Percentiles rank a stretch among this genome's conserved stretches.
Conservation (phyloP, 352 stramenopile genomes). For the Pythium chondricola region DNA sequence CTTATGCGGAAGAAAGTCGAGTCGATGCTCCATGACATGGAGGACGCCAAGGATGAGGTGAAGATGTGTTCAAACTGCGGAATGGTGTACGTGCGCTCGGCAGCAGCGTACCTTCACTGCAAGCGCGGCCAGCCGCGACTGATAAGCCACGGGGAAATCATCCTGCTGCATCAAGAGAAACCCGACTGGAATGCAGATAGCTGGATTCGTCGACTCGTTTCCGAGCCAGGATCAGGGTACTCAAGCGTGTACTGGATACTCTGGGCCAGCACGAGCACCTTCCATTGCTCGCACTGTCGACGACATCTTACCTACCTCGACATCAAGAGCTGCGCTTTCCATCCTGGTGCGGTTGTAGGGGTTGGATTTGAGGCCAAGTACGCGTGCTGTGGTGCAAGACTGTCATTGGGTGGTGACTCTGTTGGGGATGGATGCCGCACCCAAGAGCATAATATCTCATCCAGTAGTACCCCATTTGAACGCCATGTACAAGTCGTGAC, state of each 20-base stretch:
- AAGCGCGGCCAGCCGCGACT: too few species aligned
- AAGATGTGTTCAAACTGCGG: slow-evolving; percentile 41
- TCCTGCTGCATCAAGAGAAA: slow-evolving; percentile 36
- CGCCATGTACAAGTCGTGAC: too few species aligned
- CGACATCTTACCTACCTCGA: slow-evolving; percentile 35
- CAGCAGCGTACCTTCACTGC: slow-evolving; percentile 26
- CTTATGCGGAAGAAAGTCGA: slow-evolving; percentile 83
- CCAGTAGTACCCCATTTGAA: too few species aligned
- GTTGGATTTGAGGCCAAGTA: slow-evolving; percentile 37
- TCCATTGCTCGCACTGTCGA: slow-evolving; percentile 46
- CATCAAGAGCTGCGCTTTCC: slow-evolving; percentile 35
- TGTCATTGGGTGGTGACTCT: slow-evolving; percentile 46
- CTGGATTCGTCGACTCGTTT: slow-evolving; percentile 34
- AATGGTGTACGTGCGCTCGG: slow-evolving; percentile 29
- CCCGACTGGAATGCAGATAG: slow-evolving; percentile 35
- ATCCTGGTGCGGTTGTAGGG: slow-evolving; percentile 34
- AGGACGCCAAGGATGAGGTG: slow-evolving; percentile 15
- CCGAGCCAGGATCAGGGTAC: slow-evolving; percentile 47
- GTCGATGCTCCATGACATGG: slow-evolving; percentile 31
- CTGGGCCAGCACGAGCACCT: slow-evolving; percentile 57
- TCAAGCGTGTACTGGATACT: slow-evolving; percentile 74
- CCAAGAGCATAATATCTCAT: slow-evolving; percentile 26
- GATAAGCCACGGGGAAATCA: slow-evolving; percentile 29
- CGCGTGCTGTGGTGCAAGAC: slow-evolving; percentile 36
- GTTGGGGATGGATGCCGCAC: slow-evolving; percentile 35